phyloP scores from a whole-genome alignment of 2,329 filamentous ascomycete genomes.

The Phialophora macrospora region DNA sequence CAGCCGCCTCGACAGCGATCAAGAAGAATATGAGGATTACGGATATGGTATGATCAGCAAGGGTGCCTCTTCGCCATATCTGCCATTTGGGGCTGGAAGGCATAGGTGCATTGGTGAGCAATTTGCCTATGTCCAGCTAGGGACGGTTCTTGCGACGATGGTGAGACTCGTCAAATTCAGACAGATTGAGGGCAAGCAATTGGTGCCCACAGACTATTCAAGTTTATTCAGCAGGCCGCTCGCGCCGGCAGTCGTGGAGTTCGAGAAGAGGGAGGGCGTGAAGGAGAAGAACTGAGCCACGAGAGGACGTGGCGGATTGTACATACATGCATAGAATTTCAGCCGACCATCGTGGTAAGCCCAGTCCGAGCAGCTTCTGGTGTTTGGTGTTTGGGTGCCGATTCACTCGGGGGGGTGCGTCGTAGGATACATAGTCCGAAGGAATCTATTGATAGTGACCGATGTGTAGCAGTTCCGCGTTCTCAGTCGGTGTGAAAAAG shows the following conservation, averaged over 20 bases:
- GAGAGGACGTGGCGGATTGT: neutral
- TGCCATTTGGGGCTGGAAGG: slow-evolving; percentile 90
- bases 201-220: slow-evolving; percentile 71
- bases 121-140: slow-evolving; percentile 90
- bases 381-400: neutral
- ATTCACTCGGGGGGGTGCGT: neutral
- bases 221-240: slow-evolving; percentile 71
- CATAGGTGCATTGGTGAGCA: slow-evolving; percentile 97
- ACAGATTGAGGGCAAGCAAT: slow-evolving; percentile 72
- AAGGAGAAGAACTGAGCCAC: slow-evolving; percentile 1
- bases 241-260: slow-evolving; percentile 58
- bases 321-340: neutral
- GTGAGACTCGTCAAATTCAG: slow-evolving; percentile 80
- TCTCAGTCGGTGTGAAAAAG: neutral
- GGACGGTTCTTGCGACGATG: slow-evolving; percentile 78
- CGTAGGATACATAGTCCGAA: neutral
- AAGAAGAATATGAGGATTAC: slow-evolving; percentile 82
- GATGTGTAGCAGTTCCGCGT: no score
- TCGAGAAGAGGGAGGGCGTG: slow-evolving; percentile 32
- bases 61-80: slow-evolving; percentile 84
- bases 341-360: neutral
- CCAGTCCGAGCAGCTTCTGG: neutral
- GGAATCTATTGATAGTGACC: neutral
- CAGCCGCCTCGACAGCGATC: slow-evolving; percentile 54
- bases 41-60: slow-evolving; percentile 93